Base-by-base conservation (phyloP, 352 stramenopile species). In the Pythium plurisporium region DNA sequence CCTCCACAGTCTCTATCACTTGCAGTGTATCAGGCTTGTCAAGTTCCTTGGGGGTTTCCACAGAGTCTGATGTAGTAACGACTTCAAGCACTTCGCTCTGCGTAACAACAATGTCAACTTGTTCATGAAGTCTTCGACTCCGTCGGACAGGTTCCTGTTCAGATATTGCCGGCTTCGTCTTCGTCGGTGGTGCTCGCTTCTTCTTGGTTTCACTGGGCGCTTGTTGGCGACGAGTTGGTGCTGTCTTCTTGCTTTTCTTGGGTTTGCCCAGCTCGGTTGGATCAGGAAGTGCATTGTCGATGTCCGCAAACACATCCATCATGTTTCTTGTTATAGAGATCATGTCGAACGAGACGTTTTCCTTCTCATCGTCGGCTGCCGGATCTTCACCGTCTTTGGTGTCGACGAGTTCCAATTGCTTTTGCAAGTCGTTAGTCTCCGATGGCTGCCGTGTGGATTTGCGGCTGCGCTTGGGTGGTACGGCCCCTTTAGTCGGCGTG, bases 401-500 rank as follows among this genome's bases (percentile, higher is more conserved):
- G n/a, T 11, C 19, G n/a, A 12, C 19, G n/a, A 10, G 14, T 5
- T n/a, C 19, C 44, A 11, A 17, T 36, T 4, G 1, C 11, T 23
- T 11, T 10, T 23, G 14, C 22, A 6, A 12, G 43, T 17, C 36
- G 43, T 25, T 41, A 20, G n/a, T 23, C 15, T 53, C 12, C 27
- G 27, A 17, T 40, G 15, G 37, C 31, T 48, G 57, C 2, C 31
- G 29, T 37, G 46, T 38, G 1, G 49, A 34, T 33, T 60, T 68
- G 23, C 73, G 69, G 37, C 64, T 70, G 22, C 71, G 66, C 45
- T 88, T 88, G 6, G 73, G 48, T 23, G 73, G 72, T 31, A 65
- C 62, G 6, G 34, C 40, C 19, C 55, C 59, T 20, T 78, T 81
- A 5, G 73, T 76, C 1, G 73, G 64, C 6, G 75, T 82, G 55